phyloP scores from a whole-genome alignment of 805 yeast genomes.

The Sungouiella thailandica region DNA sequence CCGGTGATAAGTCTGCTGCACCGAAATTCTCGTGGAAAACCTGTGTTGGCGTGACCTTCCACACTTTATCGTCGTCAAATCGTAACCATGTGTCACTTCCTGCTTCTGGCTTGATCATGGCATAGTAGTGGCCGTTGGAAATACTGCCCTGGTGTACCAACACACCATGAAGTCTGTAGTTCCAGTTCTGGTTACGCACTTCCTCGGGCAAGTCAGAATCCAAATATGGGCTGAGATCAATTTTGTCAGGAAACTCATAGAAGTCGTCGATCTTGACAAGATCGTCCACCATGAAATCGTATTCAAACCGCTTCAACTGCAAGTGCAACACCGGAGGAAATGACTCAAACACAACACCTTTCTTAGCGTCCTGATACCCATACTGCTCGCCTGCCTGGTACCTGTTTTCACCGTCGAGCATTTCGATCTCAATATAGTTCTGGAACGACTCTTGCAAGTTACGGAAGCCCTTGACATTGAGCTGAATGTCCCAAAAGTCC shows the following conservation, averaged over 20 bases:
- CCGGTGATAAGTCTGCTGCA: conserved; percentile 52
- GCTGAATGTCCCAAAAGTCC: conserved; percentile 97
- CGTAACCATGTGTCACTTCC: conserved; percentile 70
- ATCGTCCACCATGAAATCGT: conserved; percentile 83
- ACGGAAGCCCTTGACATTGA: conserved; percentile 81
- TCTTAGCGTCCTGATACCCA: conserved; percentile 93
- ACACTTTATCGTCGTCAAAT: conserved; percentile 94
- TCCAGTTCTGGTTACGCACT: conserved; percentile 55
- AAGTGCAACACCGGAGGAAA: conserved; percentile 92
- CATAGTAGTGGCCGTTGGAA: conserved; percentile 94
- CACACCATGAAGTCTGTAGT: conserved; percentile 85
- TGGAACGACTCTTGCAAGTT: conserved; percentile 72
- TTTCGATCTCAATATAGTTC: conserved; percentile 83
- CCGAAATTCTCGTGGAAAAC: conserved; percentile 94
- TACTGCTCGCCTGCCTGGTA: conserved; percentile 80
- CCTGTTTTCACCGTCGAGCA: conserved; percentile 91
- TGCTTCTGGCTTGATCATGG: conserved; percentile 78
- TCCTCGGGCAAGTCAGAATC: conserved; percentile 48
- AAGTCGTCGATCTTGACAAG: conserved; percentile 89
- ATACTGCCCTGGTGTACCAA: conserved; percentile 94
- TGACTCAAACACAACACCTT: conserved; percentile 87
- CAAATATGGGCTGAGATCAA: conserved; percentile 76
- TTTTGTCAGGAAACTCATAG: conserved; percentile 79
- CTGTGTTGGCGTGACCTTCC: conserved; percentile 76
- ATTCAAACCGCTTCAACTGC: conserved; percentile 91